Percentiles rank a stretch among this genome's conserved stretches.
Evolutionary conservation across 805 yeast species (phyloP).

Genomic region (Cyberlindnera meyerae): DNA sequence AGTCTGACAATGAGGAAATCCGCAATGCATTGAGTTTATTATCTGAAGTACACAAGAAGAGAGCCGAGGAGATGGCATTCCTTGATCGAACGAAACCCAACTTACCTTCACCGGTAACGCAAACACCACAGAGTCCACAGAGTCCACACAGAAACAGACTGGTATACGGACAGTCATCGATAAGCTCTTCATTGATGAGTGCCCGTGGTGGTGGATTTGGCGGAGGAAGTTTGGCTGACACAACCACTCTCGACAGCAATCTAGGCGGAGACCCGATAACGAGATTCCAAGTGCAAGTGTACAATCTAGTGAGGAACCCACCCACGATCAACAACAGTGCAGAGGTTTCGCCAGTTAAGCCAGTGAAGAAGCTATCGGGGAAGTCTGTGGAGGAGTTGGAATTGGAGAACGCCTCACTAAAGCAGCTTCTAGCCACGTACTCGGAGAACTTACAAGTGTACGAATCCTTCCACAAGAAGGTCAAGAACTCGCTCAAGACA

Average conservation of each 20-base stretch:
- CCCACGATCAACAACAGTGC: background rate
- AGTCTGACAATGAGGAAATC: conserved; percentile 26
- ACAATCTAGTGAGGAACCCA: conserved; percentile 21
- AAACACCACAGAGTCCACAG: background rate
- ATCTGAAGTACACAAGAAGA: conserved; percentile 24
- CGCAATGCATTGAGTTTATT: conserved; percentile 27
- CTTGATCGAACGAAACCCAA: conserved; percentile 2
- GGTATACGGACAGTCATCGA: conserved; percentile 2
- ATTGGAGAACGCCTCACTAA: conserved; percentile 27
- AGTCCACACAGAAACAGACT: background rate
- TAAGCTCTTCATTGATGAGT: conserved; percentile 2
- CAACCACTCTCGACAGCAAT: conserved; percentile 3
- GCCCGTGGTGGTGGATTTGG: background rate
- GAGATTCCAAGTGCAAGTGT: conserved; percentile 20
- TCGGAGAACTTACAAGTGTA: conserved; percentile 21
- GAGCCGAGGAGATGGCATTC: conserved; percentile 28
- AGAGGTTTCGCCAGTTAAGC: conserved; percentile 2
- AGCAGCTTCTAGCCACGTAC: conserved; percentile 18
- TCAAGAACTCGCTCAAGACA: conserved; percentile 25
- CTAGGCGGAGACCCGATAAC: conserved; percentile 17
- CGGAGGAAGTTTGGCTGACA: too few relatives aligned
- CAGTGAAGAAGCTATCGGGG: conserved; percentile 16
- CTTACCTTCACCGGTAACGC: background rate
- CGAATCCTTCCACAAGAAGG: conserved; percentile 21
- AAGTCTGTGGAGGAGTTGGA: conserved; percentile 27